Evolutionary conservation across 73 alveolate genomes (phyloP).

Genomic region (Paramecium sexaurelia): DNA sequence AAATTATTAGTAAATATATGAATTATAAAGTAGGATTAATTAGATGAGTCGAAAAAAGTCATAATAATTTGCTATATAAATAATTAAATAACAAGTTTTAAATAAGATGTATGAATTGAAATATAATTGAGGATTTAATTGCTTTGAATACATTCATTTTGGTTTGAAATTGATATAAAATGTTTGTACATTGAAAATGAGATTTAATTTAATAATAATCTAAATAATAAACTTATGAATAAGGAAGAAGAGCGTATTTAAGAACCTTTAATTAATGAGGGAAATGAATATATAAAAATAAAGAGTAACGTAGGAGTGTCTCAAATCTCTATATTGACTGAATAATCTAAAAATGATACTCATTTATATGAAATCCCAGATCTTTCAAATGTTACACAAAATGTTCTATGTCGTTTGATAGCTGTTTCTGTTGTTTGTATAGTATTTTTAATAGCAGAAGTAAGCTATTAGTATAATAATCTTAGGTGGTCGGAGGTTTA

Average conservation of each 20-base stretch:
- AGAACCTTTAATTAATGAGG: not conserved
- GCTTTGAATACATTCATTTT: not conserved
- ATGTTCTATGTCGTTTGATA: not conserved
- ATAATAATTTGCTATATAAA: no score
- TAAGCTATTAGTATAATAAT: constrained; percentile 5
- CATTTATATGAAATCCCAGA: constrained; percentile 47
- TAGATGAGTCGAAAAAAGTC: no score
- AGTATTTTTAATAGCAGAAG: constrained; percentile 68
- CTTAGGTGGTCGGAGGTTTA: constrained; percentile 89
- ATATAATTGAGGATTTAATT: not conserved
- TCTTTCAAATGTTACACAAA: not conserved
- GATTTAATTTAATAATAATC: not conserved
- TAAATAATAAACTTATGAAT: not conserved
- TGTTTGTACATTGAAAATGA: not conserved
- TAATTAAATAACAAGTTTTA: not conserved
- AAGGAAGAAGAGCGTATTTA: not conserved
- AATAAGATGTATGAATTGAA: not conserved
- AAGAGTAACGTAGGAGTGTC: not conserved
- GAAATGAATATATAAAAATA: not conserved
- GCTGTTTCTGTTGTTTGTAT: constrained; percentile 53
- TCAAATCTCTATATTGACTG: not conserved
- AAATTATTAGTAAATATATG: no score
- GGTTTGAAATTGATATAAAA: not conserved
- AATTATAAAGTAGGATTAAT: no score
- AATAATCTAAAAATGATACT: not conserved